These are phyloP conservation scores for Fusarium sterilihyphosum DNA, from an alignment of 2,329 filamentous ascomycete species.

Conservation along the genomic window DNA sequence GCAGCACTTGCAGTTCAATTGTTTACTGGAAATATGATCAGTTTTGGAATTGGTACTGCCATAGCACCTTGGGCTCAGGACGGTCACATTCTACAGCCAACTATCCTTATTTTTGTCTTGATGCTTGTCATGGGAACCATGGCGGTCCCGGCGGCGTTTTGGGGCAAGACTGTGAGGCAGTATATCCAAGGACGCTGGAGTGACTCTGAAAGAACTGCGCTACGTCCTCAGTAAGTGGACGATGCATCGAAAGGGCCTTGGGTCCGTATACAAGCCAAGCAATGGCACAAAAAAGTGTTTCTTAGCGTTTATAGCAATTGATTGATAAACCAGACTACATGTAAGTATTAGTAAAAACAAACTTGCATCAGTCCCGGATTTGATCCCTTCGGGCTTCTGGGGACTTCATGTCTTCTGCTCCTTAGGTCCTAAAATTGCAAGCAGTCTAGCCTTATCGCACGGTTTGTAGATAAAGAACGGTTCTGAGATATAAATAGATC, in stretches of 20 bases:
- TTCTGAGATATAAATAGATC: background rate
- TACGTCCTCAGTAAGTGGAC: conserved; percentile 15
- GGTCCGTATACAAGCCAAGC: background rate
- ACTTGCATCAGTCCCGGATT: accelerated
- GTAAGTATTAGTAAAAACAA: background rate
- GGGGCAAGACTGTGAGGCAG: conserved; percentile 28
- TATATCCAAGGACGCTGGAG: conserved; percentile 36
- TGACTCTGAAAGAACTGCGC: conserved; percentile 26
- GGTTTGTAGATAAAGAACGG: background rate
- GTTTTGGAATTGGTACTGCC: conserved; percentile 19
- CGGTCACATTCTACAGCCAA: conserved; percentile 1
- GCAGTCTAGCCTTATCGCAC: background rate
- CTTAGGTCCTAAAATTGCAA: accelerated
- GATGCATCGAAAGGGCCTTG: accelerated
- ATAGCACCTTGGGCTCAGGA: conserved; percentile 4
- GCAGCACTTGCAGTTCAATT: conserved; percentile 26
- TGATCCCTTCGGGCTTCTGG: accelerated
- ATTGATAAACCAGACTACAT: accelerated
- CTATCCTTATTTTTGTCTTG: conserved; percentile 12
- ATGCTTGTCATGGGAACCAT: conserved; percentile 9
- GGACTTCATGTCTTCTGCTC: background rate
- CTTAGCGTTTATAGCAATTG: background rate
- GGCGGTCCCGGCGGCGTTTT: conserved; percentile 33
- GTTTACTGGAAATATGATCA: conserved; percentile 13
- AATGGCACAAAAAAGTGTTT: background rate